These are phyloP conservation scores for Epichloe gansuensis DNA, from an alignment of 2,329 filamentous ascomycete species.

Conservation along the genomic window DNA sequence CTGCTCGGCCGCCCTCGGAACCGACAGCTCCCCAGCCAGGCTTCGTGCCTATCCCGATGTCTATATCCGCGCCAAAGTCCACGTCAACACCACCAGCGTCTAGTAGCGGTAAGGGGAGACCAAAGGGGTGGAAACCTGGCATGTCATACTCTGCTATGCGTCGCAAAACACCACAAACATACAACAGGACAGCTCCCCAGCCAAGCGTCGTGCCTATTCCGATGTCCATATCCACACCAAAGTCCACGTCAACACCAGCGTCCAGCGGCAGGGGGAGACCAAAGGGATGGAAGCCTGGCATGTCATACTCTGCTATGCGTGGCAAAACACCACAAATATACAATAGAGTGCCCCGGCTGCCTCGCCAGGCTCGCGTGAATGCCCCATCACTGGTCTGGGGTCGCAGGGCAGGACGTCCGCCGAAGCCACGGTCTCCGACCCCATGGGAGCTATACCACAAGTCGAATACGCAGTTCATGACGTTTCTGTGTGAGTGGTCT, in stretches of 20 bases:
- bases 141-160: constrained; percentile 18
- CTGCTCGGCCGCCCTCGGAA: not conserved
- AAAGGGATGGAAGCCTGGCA: constrained; percentile 29
- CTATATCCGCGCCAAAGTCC: not conserved
- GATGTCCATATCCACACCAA: accelerated
- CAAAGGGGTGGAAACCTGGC: constrained; percentile 30
- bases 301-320: constrained; percentile 17
- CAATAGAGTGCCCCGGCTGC: constrained; percentile 6
- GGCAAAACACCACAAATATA: constrained; percentile 1
- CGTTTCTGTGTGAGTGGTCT: constrained; percentile 48
- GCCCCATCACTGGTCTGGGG: constrained; percentile 13
- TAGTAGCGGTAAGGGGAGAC: constrained; percentile 23
- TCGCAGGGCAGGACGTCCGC: constrained; percentile 32
- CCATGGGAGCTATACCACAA: constrained; percentile 29
- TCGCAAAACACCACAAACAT: constrained; percentile 1
- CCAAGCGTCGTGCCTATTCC: not conserved
- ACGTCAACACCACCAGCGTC: not conserved
- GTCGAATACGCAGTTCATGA: constrained; percentile 32
- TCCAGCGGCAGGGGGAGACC: constrained; percentile 28
- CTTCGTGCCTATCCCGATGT: not conserved
- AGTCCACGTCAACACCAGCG: not conserved
- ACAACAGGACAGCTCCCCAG: not conserved
- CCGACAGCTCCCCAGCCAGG: not conserved
- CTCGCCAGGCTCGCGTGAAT: constrained; percentile 15
- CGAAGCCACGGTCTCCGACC: constrained; percentile 25